Base-by-base conservation (phyloP, 805 yeast species). In the Pichia pseudocactophila region DNA sequence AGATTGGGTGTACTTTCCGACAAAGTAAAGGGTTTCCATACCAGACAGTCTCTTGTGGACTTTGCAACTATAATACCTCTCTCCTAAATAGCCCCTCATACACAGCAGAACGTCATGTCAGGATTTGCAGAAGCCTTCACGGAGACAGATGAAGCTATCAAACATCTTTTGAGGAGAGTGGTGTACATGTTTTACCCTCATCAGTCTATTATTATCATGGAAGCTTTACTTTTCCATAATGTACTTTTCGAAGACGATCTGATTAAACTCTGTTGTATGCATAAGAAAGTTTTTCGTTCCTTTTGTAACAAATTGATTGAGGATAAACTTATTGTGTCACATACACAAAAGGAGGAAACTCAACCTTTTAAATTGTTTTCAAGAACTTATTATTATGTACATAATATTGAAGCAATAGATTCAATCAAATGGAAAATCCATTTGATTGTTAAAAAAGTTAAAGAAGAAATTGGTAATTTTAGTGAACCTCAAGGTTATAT, bases 361-460 rank as follows among this genome's bases (percentile, higher is more conserved):
- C 71, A 73, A 19, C 83, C 77, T 43, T 75, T 61, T 47, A 70
- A 96, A 48, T 74, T 82, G 43, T 78, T 80, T 37, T 73, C 89
- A 53, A 82, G 90, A 2, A 87, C 87, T 54, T 92, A 82, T 64
- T 92, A 76, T 61, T 61, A 49, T 37, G 80, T 90, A 42, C 96
- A 87, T 57, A 78, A 76, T 58, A 86, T 96, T 3, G 95, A 88
- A 60, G 95, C 97, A 0, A 85, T 92, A 33, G 98, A 92, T 64
- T 78, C 96, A 3, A 78, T 92, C 58, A 92, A 92, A 63, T 92
- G 97, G 97, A 88, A 89, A 57, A 84, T 90, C 45, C 96, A 90
- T 59, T 76, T 84, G 37, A 73, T 92, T 22, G 97, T 86, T 12
- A 81, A 80, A 51, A 61, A 71, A 42, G 70, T 89, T 43, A 86